Base-by-base conservation (phyloP, 176 grass and related monocot genomes). In the Paspalum notatum region DNA sequence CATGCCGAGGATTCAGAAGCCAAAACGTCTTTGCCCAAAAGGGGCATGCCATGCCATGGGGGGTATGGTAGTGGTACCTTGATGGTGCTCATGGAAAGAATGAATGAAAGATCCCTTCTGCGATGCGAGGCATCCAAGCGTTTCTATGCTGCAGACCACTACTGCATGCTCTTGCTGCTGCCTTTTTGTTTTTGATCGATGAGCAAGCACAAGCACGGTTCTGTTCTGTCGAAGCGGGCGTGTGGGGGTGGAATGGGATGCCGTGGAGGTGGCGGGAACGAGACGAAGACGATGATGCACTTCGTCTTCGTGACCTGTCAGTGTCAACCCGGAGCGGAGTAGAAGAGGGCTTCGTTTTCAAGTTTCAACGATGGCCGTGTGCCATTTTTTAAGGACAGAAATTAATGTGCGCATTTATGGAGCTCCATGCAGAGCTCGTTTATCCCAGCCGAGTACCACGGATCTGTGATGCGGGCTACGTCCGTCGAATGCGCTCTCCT, bases 21-120 rank as follows among this genome's bases (percentile, higher is more conserved):
- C 71, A 65, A 77, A 84, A 18, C 87, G 70, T 71, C 82, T 85
- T 85, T 89, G 62, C 45, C 70, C 70, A n/a, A 80, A 88, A 76
- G 76, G 18, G 65, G 12, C 20, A 44, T 17, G 25, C n/a, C n/a
- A n/a, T n/a, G n/a, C n/a, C n/a, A n/a, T n/a, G 42, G 76, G 21
- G 18, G 69, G 12, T 9, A 14, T 13, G 20, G 38, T 62, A 18
- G 18, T 78, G 40, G 38, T 77, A 67, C 82, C 82, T 71, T 12
- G 71, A 85, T 57, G 63, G 38, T 24, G 47, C 63, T 85, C 63
- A 32, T 32, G 32, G 32, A 32, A 32, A 32, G 24, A 71, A 85
- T 84, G 81, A 80, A 74, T n/a, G 52, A 24, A 87, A 81, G 56
- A 76, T 72, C 77, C 82, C 50, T 56, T 76, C n/a, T 5, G 71